Conservation (phyloP, 1,139 yeast genomes). For the Scheffersomyces parashehatae region DNA sequence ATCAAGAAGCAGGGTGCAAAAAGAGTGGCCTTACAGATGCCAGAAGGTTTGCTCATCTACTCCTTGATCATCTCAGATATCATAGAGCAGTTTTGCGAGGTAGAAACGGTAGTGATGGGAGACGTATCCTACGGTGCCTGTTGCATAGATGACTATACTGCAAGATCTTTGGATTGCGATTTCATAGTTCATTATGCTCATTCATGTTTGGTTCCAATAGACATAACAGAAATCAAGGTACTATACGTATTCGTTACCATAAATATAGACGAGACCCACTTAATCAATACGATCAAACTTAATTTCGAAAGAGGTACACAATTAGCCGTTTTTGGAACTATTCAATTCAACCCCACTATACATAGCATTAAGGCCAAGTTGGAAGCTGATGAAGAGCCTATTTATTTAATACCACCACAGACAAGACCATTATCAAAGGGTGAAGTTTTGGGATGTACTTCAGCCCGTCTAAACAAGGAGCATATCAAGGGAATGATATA, state of each 20-base stretch:
- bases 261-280: constrained; percentile 79
- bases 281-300: constrained; percentile 69
- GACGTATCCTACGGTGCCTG: constrained; percentile 99
- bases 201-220: constrained; percentile 94
- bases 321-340: constrained; percentile 87
- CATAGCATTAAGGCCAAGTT: constrained; percentile 72
- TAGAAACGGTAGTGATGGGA: constrained; percentile 94
- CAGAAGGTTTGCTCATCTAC: constrained; percentile 90
- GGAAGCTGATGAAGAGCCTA: constrained; percentile 48
- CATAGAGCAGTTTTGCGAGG: constrained; percentile 83
- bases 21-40: constrained; percentile 91
- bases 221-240: constrained; percentile 85
- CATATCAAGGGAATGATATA: constrained; percentile 81
- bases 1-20: constrained; percentile 71
- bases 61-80: constrained; percentile 87
- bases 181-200: constrained; percentile 96
- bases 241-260: constrained; percentile 95
- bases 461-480: constrained; percentile 68
- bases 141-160: constrained; percentile 96
- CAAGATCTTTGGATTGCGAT: constrained; percentile 89
- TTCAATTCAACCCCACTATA: constrained; percentile 93
- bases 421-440: constrained; percentile 92
- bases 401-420: constrained; percentile 82
- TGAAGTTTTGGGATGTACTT: constrained; percentile 95
- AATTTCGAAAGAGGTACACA: constrained; percentile 67